Evolutionary conservation across 345 rosid genomes (phyloP), one percentile per base, ranked within the genome.

Genomic region (Erysimum cheiranthoides): DNA sequence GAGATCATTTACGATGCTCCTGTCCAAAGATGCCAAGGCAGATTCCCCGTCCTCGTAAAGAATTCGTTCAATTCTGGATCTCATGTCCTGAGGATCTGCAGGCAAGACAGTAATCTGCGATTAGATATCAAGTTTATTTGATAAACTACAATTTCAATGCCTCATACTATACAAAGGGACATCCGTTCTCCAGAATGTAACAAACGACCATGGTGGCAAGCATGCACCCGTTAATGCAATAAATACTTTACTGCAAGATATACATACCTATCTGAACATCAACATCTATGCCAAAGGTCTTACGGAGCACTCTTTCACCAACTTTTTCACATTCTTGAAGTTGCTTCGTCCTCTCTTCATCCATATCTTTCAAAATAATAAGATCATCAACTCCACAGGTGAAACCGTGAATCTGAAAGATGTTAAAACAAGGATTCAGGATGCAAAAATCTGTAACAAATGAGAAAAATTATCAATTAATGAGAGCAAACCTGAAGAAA

Each of bases 331-430:
- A 89, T 58, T 77, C 78, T 80, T 89, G 86, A 71, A 95, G 97
- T 74, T 86, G 92, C 56, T 82, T 83, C 73, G 85, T 83, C 82
- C 99, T 87, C 83, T 74, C 82, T 71, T 65, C 74, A 68, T 95
- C 99, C 70, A 84, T 84, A 49, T 79, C 84, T 81, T 87, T 82
- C 74, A 79, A 66, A 68, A 95, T 80, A 79, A 95, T 83, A 74
- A 95, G 96, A 82, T 95, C 99, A 82, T 95, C 97, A 51, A 95
- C 91, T 63, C 99, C 99, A 83, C 99, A 95, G 0, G 99, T 95
- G 81, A 95, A 92, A 57, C 97, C 99, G 74, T 92, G 99, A 88
- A 78, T 86, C 97, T 95, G 87, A 77, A 86, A 69, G 77, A 83
- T 70, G 76, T 73, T 59, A 6, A 82, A 35, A 13, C 76, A 57